phyloP scores from a whole-genome alignment of 73 alveolate species.

The Paramecium caudatum region DNA sequence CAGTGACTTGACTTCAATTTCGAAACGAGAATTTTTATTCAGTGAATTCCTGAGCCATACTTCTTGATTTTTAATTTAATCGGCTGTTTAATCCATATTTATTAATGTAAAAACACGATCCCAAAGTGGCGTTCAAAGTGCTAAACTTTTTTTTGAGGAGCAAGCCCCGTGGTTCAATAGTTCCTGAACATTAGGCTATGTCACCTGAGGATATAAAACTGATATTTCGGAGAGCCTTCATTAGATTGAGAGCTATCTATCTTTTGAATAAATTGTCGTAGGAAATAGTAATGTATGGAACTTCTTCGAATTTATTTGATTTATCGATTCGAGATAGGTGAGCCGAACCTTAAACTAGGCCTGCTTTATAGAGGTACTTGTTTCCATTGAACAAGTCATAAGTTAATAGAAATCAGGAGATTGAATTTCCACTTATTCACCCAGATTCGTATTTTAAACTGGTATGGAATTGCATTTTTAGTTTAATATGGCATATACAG shows the following conservation, averaged over 20 bases:
- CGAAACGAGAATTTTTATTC: not conserved
- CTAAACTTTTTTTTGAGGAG: slow-evolving; percentile 27
- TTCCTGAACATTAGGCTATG: slow-evolving; percentile 49
- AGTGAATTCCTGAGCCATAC: slow-evolving; percentile 4
- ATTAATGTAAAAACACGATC: slow-evolving; percentile 44
- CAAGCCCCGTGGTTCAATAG: not conserved
- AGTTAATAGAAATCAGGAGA: not conserved
- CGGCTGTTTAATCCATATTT: slow-evolving; percentile 29
- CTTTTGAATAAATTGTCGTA: slow-evolving; percentile 9
- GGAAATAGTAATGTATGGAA: slow-evolving; percentile 73
- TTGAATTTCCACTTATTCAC: slow-evolving; percentile 65
- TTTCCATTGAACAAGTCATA: slow-evolving; percentile 33
- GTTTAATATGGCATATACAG: slow-evolving; percentile 79
- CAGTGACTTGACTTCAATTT: slow-evolving; percentile 5
- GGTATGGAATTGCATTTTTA: slow-evolving; percentile 78
- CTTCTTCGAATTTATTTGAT: slow-evolving; percentile 74
- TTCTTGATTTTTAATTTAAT: slow-evolving; percentile 5
- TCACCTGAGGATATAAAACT: not conserved
- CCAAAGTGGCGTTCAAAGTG: slow-evolving; percentile 52
- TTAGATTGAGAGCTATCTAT: slow-evolving; percentile 63
- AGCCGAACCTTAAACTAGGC: not conserved
- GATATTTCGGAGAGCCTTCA: slow-evolving; percentile 38
- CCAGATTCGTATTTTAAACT: slow-evolving; percentile 78
- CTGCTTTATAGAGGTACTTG: slow-evolving; percentile 62
- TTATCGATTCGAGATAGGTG: slow-evolving; percentile 61